These are phyloP conservation scores for Cadophora luteo-olivacea DNA, from an alignment of 2,329 filamentous ascomycete species.

Conservation along the genomic window DNA sequence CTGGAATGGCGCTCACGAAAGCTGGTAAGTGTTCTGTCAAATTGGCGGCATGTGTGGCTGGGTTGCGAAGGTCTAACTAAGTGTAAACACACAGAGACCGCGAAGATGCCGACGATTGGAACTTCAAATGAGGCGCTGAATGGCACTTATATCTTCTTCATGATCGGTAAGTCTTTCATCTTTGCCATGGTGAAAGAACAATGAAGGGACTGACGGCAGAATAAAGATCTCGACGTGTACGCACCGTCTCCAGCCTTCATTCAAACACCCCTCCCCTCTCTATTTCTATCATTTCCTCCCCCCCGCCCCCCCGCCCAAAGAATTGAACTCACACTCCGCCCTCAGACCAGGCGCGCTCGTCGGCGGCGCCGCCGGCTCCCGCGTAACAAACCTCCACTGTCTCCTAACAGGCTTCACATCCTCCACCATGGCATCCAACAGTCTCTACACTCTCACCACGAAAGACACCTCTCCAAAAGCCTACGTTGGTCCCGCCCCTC, in stretches of 20 bases:
- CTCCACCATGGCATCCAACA: slow-evolving; percentile 12
- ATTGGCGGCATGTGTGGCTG: not conserved
- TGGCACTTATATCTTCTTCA: slow-evolving; percentile 29
- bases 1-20: slow-evolving; percentile 26
- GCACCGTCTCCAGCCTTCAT: not conserved
- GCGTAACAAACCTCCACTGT: slow-evolving; percentile 24
- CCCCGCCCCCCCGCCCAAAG: too few species aligned
- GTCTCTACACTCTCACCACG: slow-evolving; percentile 21
- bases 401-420: slow-evolving; percentile 29
- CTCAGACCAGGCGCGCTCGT: slow-evolving; percentile 9
- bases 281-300: not conserved
- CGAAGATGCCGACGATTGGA: slow-evolving; percentile 28
- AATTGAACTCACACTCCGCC: not conserved
- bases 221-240: slow-evolving; percentile 30
- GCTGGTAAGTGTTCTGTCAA: slow-evolving; percentile 10
- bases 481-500: slow-evolving; percentile 26
- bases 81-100: slow-evolving; percentile 13
- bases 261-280: not conserved
- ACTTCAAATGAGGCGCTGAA: slow-evolving; percentile 22
- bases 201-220: not conserved
- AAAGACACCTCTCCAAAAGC: slow-evolving; percentile 27
- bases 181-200: not conserved
- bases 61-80: not conserved
- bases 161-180: slow-evolving; percentile 24
- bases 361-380: slow-evolving; percentile 16